These are phyloP conservation scores for Pseudogymnoascus sp. DNA, from an alignment of 2,329 filamentous ascomycete genomes.

Conservation along the genomic window DNA sequence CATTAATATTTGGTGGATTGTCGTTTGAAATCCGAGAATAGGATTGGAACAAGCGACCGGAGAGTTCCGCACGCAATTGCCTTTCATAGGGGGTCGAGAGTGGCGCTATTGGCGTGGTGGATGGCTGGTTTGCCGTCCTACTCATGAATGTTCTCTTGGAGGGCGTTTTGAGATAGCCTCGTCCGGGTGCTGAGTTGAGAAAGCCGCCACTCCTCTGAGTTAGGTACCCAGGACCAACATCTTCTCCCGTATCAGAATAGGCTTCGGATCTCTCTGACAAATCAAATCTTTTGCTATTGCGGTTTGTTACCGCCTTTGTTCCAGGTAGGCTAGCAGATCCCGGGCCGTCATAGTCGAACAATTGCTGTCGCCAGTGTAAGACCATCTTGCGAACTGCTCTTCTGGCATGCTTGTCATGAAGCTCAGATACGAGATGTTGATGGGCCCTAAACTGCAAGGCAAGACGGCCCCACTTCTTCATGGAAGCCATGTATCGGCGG, in stretches of 20 bases:
- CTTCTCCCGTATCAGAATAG: conserved; percentile 27
- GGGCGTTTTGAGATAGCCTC: conserved; percentile 33
- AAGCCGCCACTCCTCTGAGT: conserved; percentile 17
- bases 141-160: conserved; percentile 40
- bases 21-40: conserved; percentile 3
- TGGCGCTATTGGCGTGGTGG: conserved; percentile 38
- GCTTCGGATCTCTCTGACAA: conserved; percentile 17
- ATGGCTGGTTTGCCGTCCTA: conserved; percentile 31
- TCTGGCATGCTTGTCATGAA: conserved; percentile 27
- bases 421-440: conserved; percentile 22
- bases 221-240: conserved; percentile 20
- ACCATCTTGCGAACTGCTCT: conserved; percentile 28
- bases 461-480: conserved; percentile 27
- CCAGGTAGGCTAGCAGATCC: not conserved
- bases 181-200: conserved; percentile 20
- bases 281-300: not conserved
- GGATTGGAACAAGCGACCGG: conserved; percentile 3
- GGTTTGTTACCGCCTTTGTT: not conserved
- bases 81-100: conserved; percentile 37
- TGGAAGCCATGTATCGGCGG: conserved; percentile 16
- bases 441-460: conserved; percentile 24
- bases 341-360: not conserved
- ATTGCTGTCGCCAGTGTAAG: conserved; percentile 26
- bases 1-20: not conserved
- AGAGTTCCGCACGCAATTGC: conserved; percentile 24